Evolutionary conservation across 768 basidiomycete genomes (phyloP).

Genomic region (Floccularia luteovirens): DNA sequence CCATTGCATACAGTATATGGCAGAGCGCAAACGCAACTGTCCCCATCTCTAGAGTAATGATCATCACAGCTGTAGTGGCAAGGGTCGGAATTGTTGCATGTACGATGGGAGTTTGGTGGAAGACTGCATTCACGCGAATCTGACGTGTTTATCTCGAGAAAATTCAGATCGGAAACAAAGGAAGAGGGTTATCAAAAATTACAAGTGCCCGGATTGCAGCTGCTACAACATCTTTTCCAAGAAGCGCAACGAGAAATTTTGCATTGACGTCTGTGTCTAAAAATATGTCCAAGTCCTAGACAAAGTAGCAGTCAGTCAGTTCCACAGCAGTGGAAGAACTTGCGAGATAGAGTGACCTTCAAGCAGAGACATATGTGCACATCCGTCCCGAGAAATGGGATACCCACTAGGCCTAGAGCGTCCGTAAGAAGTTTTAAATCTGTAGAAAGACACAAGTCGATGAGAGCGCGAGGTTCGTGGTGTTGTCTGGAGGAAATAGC

Average conservation of each 20-base stretch:
- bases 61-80: slow-evolving; percentile 26
- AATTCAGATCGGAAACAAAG: neutral
- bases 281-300: slow-evolving; percentile 24
- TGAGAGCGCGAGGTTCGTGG: slow-evolving; percentile 16
- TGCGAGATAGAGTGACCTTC: slow-evolving; percentile 18
- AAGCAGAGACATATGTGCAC: slow-evolving; percentile 31
- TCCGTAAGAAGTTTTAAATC: slow-evolving; percentile 14
- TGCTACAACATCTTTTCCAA: slow-evolving; percentile 15
- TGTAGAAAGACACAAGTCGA: slow-evolving; percentile 23
- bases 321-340: slow-evolving; percentile 5
- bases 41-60: slow-evolving; percentile 16
- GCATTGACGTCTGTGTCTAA: slow-evolving; percentile 19
- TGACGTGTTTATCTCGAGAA: slow-evolving; percentile 19
- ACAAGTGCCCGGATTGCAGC: slow-evolving; percentile 17
- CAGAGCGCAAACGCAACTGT: slow-evolving; percentile 26
- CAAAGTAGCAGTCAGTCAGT: neutral
- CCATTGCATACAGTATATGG: slow-evolving; percentile 32
- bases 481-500: slow-evolving; percentile 17
- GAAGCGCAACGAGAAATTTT: slow-evolving; percentile 16
- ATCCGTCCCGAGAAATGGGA: slow-evolving; percentile 12
- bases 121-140: slow-evolving; percentile 21
- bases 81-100: slow-evolving; percentile 20
- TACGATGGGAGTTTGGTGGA: slow-evolving; percentile 21
- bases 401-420: slow-evolving; percentile 15
- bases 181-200: slow-evolving; percentile 2